A percentile compares a stretch with the other conserved stretches of the same genome.
These are phyloP conservation scores for Trypanosoma cruzi DNA, from an alignment of 208 protist genomes.

Conservation along the genomic window DNA sequence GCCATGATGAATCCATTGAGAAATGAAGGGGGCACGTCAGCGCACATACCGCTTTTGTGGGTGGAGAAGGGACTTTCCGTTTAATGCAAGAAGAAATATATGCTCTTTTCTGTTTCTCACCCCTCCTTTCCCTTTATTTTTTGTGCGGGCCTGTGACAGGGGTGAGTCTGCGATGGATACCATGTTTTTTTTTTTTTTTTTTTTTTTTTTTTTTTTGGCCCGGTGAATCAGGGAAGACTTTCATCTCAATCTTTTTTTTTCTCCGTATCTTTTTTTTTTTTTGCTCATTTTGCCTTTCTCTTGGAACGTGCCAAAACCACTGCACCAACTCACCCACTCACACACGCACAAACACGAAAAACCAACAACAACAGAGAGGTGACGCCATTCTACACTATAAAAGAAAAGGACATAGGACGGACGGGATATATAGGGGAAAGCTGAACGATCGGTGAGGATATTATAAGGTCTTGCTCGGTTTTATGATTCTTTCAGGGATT, in stretches of 20 bases:
- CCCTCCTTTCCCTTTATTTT: neutral
- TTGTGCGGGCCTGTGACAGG: neutral
- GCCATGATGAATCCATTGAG: neutral
- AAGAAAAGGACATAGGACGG: neutral
- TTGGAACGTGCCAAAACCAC: neutral
- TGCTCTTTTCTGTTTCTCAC: neutral
- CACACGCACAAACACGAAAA: neutral
- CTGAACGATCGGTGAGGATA: neutral
- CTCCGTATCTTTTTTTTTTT: neutral
- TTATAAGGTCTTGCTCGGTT: neutral
- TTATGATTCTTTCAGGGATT: neutral
- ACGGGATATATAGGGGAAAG: neutral
- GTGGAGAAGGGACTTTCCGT: constrained; percentile 21
- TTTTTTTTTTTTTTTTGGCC: too few species aligned
- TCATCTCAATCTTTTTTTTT: neutral
- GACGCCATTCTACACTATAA: neutral
- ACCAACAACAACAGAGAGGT: neutral
- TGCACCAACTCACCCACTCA: too few species aligned
- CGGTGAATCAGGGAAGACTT: too few species aligned
- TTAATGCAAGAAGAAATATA: neutral
- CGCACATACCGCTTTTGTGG: constrained; percentile 22
- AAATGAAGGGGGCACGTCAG: neutral
- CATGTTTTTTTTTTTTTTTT: too few species aligned
- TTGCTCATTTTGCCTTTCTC: constrained; percentile 9
- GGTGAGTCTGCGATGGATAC: neutral